Conservation (phyloP, 1,139 yeast species). For the Candida albicans region DNA sequence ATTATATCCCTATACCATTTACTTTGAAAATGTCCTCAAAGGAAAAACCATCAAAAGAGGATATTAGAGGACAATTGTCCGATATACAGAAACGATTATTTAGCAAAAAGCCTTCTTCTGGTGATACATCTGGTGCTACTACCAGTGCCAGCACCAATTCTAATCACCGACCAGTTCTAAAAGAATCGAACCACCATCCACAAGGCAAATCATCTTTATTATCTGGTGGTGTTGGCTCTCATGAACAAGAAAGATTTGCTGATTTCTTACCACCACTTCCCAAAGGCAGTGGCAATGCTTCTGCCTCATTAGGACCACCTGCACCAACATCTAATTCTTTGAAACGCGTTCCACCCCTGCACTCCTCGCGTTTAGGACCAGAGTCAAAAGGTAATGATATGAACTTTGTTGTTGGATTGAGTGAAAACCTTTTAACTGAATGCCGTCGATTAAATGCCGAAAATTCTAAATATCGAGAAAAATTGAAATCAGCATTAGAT, state of each 20-base stretch:
- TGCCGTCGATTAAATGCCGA: conserved; percentile 78
- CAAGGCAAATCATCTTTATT: conserved; percentile 8
- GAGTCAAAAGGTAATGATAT: conserved; percentile 62
- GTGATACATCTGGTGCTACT: conserved; percentile 8
- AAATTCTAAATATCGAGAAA: conserved; percentile 51
- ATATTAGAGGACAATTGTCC: conserved; percentile 58
- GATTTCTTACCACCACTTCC: conserved; percentile 21
- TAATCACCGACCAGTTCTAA: not conserved
- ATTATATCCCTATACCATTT: no score
- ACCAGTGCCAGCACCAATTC: not conserved
- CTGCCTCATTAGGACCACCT: conserved; percentile 5
- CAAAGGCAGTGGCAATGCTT: conserved; percentile 7
- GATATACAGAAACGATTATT: conserved; percentile 59
- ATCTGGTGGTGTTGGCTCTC: conserved; percentile 3
- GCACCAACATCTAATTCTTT: conserved; percentile 11
- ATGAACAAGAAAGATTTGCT: conserved; percentile 22
- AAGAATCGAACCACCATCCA: conserved; percentile 11
- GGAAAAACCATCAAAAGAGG: conserved; percentile 23
- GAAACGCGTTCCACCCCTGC: conserved; percentile 20
- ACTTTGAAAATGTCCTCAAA: conserved; percentile 13
- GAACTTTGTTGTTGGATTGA: conserved; percentile 78
- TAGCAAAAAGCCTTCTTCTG: conserved; percentile 23
- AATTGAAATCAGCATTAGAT: conserved; percentile 41
- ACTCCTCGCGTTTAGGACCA: conserved; percentile 38
- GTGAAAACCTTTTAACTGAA: conserved; percentile 75